Evolutionary conservation across 768 basidiomycete genomes (phyloP).

Genomic region (Dentipellis sp.): DNA sequence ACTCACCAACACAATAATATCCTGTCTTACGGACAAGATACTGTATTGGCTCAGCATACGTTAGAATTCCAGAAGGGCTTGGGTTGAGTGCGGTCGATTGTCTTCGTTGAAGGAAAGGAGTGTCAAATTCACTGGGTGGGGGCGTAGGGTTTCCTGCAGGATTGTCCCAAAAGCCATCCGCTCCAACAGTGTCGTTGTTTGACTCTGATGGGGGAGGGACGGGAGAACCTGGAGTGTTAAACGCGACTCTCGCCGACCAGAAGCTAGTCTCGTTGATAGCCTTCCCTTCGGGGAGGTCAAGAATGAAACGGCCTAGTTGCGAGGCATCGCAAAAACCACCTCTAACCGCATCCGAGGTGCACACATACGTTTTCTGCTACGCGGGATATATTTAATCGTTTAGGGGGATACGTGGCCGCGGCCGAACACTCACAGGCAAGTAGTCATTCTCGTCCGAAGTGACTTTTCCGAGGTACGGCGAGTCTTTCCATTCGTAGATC

Average conservation of each 20-base stretch:
- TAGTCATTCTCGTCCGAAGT: slow-evolving; percentile 44
- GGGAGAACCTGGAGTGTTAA: slow-evolving; percentile 27
- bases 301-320: slow-evolving; percentile 85
- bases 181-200: slow-evolving; percentile 15
- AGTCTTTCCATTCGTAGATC: slow-evolving; percentile 93
- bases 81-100: slow-evolving; percentile 30
- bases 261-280: slow-evolving; percentile 69
- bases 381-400: slow-evolving; percentile 12
- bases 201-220: slow-evolving; percentile 16
- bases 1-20: slow-evolving; percentile 91
- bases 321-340: slow-evolving; percentile 58
- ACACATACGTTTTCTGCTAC: slow-evolving; percentile 87
- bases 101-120: slow-evolving; percentile 12
- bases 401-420: background rate
- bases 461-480: slow-evolving; percentile 68
- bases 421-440: slow-evolving; percentile 50
- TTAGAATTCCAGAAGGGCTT: slow-evolving; percentile 39
- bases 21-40: slow-evolving; percentile 83
- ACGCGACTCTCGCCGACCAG: slow-evolving; percentile 75
- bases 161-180: slow-evolving; percentile 44
- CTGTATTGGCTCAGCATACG: slow-evolving; percentile 65
- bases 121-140: slow-evolving; percentile 34
- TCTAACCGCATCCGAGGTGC: slow-evolving; percentile 73
- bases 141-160: slow-evolving; percentile 51
- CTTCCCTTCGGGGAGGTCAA: slow-evolving; percentile 58